These are phyloP conservation scores for Phytopythium montanum DNA, from an alignment of 352 stramenopile species.

Conservation along the genomic window DNA sequence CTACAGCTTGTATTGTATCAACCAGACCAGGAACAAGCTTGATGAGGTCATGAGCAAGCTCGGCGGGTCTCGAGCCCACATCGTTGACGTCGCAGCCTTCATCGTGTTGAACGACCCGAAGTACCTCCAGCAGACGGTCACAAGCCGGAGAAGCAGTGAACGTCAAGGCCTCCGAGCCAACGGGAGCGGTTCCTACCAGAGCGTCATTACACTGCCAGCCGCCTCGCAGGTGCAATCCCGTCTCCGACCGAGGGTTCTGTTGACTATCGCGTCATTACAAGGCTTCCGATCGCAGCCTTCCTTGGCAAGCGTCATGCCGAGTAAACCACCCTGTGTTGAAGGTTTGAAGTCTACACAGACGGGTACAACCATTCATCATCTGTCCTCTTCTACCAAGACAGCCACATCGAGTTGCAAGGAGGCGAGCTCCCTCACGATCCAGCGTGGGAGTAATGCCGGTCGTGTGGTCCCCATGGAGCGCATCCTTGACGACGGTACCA, in stretches of 20 bases:
- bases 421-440: not conserved
- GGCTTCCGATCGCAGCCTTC: not conserved
- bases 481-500: not conserved
- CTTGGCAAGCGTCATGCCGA: not conserved
- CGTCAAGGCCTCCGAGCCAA: not conserved
- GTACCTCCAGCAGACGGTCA: not conserved
- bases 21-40: not conserved
- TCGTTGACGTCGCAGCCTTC: conserved; percentile 2
- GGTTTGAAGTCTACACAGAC: not conserved
- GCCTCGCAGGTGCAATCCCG: not conserved
- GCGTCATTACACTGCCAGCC: not conserved
- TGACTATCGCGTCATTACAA: not conserved
- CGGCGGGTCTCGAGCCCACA: not conserved
- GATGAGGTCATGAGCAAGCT: not conserved
- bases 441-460: not conserved
- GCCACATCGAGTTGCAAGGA: not conserved
- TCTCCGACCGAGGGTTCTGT: not conserved
- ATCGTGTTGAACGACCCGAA: not conserved
- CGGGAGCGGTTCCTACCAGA: not conserved
- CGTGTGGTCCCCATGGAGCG: not conserved
- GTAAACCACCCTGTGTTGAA: not conserved
- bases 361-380: not conserved
- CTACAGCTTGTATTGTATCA: conserved; percentile 2
- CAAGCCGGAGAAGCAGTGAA: not conserved
- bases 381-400: not conserved